phyloP scores from a whole-genome alignment of 2,329 filamentous ascomycete genomes.

The Ophiostoma perfectum region DNA sequence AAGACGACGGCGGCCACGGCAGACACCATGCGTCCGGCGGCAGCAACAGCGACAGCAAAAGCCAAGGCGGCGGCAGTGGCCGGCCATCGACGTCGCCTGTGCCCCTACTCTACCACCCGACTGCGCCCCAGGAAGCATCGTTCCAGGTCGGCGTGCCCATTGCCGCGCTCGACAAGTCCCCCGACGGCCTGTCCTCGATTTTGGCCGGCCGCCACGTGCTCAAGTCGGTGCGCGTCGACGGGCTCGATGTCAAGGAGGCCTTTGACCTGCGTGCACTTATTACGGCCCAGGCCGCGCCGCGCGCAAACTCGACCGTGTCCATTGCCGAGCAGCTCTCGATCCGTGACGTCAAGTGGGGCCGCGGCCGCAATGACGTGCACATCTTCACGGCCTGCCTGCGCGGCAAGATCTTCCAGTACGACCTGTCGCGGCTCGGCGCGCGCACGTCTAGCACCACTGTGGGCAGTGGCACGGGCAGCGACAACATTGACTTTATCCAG shows the following conservation, averaged over 20 bases:
- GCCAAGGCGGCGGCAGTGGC: conserved; percentile 30
- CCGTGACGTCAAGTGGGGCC: conserved; percentile 55
- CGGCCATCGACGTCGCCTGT: conserved; percentile 4
- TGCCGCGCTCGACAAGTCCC: conserved; percentile 52
- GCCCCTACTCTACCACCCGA: background rate
- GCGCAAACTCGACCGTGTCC: conserved; percentile 37
- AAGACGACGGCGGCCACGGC: background rate
- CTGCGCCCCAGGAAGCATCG: conserved; percentile 50
- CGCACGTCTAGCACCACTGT: background rate
- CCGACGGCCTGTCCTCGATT: conserved; percentile 51
- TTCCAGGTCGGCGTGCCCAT: conserved; percentile 51
- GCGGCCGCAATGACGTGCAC: conserved; percentile 43
- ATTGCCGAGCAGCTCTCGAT: conserved; percentile 57
- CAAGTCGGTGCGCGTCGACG: conserved; percentile 54
- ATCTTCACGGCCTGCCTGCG: conserved; percentile 60
- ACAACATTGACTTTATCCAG: conserved; percentile 49
- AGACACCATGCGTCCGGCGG: conserved; percentile 1
- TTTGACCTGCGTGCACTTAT: conserved; percentile 55
- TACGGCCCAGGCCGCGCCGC: conserved; percentile 41
- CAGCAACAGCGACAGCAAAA: conserved; percentile 35
- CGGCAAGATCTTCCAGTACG: conserved; percentile 61
- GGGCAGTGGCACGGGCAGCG: conserved; percentile 30
- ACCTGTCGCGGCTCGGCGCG: conserved; percentile 47
- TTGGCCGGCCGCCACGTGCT: conserved; percentile 57
- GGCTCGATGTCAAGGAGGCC: conserved; percentile 47